phyloP scores from a whole-genome alignment of 441 rosid species.

The Francoa sonchifolia region DNA sequence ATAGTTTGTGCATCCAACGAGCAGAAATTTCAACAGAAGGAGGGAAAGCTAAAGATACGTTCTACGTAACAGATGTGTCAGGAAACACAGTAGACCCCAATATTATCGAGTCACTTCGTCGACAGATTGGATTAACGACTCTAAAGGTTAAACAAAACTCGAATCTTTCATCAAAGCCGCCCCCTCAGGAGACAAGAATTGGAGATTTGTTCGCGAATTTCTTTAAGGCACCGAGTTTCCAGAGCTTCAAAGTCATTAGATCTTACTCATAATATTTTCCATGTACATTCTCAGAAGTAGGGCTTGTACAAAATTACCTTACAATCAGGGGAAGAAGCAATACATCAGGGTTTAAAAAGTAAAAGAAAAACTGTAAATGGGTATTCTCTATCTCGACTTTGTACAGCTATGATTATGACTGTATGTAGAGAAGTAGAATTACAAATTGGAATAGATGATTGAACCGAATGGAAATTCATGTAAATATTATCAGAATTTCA shows the following conservation, averaged over 20 bases:
- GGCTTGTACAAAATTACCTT: no score
- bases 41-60: slow-evolving; percentile 58
- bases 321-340: no score
- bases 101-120: slow-evolving; percentile 44
- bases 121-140: slow-evolving; percentile 41
- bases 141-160: slow-evolving; percentile 49
- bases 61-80: slow-evolving; percentile 72
- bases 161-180: slow-evolving; percentile 24
- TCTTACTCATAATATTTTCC: slow-evolving; percentile 48
- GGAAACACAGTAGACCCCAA: slow-evolving; percentile 59
- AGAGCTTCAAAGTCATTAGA: slow-evolving; percentile 42
- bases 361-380: no score
- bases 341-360: no score
- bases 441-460: no score
- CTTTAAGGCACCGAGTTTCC: slow-evolving; percentile 48
- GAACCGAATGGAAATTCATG: no score
- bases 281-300: no score
- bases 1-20: slow-evolving; percentile 59
- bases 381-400: no score
- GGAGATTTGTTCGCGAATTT: slow-evolving; percentile 49
- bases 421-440: no score
- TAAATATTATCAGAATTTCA: no score
- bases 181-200: slow-evolving; percentile 40
- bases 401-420: no score
- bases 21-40: slow-evolving; percentile 67